Conservation (phyloP, 768 basidiomycete genomes). For the Kockovaella imperatae region DNA sequence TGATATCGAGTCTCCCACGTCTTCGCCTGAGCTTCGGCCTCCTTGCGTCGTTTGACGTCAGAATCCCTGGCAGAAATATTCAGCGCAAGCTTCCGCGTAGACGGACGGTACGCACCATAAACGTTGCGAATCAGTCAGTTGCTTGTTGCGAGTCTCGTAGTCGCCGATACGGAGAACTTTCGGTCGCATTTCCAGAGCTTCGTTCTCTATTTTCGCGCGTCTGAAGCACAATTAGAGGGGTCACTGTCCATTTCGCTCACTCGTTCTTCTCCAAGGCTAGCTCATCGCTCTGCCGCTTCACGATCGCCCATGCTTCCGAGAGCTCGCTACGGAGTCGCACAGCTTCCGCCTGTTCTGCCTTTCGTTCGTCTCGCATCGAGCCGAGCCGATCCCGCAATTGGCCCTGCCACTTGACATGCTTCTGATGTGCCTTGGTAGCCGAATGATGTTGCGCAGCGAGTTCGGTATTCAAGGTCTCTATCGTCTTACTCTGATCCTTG, state of each 20-base stretch:
- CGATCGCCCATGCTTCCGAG: slow-evolving; percentile 47
- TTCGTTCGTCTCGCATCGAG: slow-evolving; percentile 70
- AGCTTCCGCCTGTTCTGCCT: slow-evolving; percentile 64
- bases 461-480: slow-evolving; percentile 45
- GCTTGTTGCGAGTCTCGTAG: slow-evolving; percentile 80
- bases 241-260: slow-evolving; percentile 22
- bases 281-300: slow-evolving; percentile 38
- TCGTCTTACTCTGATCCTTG: slow-evolving; percentile 33
- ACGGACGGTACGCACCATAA: slow-evolving; percentile 57
- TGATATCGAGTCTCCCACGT: slow-evolving; percentile 10
- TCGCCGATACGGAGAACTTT: slow-evolving; percentile 73
- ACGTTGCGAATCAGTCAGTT: slow-evolving; percentile 64
- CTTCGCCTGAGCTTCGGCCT: slow-evolving; percentile 19
- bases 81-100: neutral
- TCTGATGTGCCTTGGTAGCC: slow-evolving; percentile 63
- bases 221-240: slow-evolving; percentile 32
- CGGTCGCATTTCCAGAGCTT: slow-evolving; percentile 67
- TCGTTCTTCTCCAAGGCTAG: slow-evolving; percentile 41
- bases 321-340: slow-evolving; percentile 61
- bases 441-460: slow-evolving; percentile 66
- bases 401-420: slow-evolving; percentile 74
- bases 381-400: slow-evolving; percentile 70
- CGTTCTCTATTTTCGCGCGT: slow-evolving; percentile 65
- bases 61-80: slow-evolving; percentile 18
- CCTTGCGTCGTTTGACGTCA: slow-evolving; percentile 17